Percentiles rank a stretch among this genome's conserved stretches.
phyloP scores from a whole-genome alignment of 352 stramenopile genomes.

The Phytophthora quininea region DNA sequence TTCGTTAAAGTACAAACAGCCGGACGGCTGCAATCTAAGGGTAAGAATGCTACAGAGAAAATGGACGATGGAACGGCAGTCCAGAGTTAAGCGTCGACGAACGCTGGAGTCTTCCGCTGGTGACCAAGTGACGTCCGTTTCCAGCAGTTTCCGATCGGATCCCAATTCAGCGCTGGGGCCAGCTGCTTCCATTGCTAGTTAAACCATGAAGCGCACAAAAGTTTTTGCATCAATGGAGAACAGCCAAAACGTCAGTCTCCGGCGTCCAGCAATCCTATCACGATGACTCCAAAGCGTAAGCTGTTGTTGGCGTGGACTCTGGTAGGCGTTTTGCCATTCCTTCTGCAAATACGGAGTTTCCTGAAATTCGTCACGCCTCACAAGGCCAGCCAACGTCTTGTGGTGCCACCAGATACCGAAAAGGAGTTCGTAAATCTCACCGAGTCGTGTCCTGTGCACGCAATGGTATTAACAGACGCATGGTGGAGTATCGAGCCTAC shows the following conservation, averaged over 20 bases:
- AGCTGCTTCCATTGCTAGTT: neutral
- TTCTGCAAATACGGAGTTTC: constrained; percentile 23
- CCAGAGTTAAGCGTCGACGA: too few relatives aligned
- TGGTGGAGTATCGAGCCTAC: constrained; percentile 32
- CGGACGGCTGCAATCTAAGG: too few relatives aligned
- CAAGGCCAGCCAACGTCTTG: constrained; percentile 16
- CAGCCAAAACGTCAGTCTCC: neutral
- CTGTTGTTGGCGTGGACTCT: constrained; percentile 14
- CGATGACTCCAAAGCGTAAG: neutral
- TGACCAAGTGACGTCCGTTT: too few relatives aligned
- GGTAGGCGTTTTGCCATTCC: constrained; percentile 12
- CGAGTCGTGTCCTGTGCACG: neutral
- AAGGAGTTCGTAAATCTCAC: constrained; percentile 5
- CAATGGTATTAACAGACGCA: constrained; percentile 13
- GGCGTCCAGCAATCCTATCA: too few relatives aligned
- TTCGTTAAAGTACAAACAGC: too few relatives aligned
- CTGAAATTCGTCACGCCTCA: constrained; percentile 22
- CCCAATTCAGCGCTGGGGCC: too few relatives aligned
- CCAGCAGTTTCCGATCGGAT: too few relatives aligned
- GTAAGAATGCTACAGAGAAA: too few relatives aligned
- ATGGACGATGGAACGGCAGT: too few relatives aligned
- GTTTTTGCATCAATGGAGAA: neutral
- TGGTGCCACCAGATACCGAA: neutral
- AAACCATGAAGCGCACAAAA: neutral
- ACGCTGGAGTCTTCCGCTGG: too few relatives aligned